Evolutionary conservation across 164 flowering plant species (phyloP).

Genomic region (Berberis thunbergii): DNA sequence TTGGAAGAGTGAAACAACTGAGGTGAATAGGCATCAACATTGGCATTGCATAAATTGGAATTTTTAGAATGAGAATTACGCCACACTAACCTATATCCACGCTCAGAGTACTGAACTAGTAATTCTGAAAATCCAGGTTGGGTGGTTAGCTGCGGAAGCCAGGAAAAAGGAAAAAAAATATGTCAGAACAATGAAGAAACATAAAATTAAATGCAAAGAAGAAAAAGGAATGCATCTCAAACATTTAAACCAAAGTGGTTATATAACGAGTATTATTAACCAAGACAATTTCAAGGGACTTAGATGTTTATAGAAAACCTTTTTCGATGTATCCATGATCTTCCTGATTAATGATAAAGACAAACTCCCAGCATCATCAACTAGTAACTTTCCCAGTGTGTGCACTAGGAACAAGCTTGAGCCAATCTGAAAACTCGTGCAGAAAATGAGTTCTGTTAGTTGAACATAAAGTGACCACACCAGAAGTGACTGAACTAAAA

Average conservation of each 20-base stretch:
- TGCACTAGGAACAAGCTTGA: constrained; percentile 46
- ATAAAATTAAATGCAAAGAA: too few species aligned
- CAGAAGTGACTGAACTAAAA: too few species aligned
- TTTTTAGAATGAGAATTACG: not conserved
- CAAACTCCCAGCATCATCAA: constrained; percentile 57
- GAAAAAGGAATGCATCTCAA: too few species aligned
- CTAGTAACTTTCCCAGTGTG: constrained; percentile 42
- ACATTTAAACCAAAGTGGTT: too few species aligned
- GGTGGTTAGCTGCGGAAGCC: constrained; percentile 41
- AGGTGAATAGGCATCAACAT: not conserved
- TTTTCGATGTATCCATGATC: constrained; percentile 28
- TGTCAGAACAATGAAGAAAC: not conserved
- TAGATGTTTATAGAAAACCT: constrained; percentile 28
- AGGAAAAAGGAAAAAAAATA: constrained; percentile 1
- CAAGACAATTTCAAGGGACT: not conserved
- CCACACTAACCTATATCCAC: constrained; percentile 63
- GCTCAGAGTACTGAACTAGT: constrained; percentile 46
- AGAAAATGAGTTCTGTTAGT: not conserved
- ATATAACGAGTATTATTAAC: not conserved
- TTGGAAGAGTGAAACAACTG: too few species aligned
- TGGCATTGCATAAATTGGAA: not conserved
- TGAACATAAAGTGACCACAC: too few species aligned
- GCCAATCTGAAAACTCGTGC: constrained; percentile 45
- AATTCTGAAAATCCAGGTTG: constrained; percentile 66
- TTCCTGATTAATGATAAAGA: constrained; percentile 58